Conservation (phyloP, 2,329 filamentous ascomycete genomes). For the Aspergillus piperis region DNA sequence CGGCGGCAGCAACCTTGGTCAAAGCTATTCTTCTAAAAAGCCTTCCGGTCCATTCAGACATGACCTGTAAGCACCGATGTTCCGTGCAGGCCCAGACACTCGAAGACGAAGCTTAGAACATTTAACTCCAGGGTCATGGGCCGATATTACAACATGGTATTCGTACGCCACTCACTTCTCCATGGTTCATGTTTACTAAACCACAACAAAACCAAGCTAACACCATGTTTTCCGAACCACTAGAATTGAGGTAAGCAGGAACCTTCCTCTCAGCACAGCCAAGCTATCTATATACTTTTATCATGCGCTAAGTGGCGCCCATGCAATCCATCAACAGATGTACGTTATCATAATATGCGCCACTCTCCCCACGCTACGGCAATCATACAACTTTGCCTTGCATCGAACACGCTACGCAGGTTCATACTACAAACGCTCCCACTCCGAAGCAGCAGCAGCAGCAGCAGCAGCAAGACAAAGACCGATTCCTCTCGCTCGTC, state of each 20-base stretch:
- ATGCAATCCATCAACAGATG: slow-evolving; percentile 2
- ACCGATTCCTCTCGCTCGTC: not conserved
- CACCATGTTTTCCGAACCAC: no score
- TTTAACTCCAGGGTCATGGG: slow-evolving; percentile 13
- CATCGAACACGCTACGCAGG: slow-evolving; percentile 6
- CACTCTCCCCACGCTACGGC: slow-evolving; percentile 12
- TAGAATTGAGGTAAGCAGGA: no score
- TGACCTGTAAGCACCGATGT: slow-evolving; percentile 13
- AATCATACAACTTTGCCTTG: slow-evolving; percentile 6
- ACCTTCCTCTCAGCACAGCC: no score
- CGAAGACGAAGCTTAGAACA: not conserved
- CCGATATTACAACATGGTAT: slow-evolving; percentile 20
- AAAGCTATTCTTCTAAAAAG: slow-evolving; percentile 15
- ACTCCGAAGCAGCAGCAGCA: not conserved
- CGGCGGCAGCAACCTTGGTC: slow-evolving; percentile 12
- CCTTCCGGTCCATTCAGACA: slow-evolving; percentile 15
- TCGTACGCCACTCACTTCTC: slow-evolving; percentile 8
- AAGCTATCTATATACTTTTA: no score
- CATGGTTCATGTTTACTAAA: no score
- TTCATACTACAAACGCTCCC: not conserved
- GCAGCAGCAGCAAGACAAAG: not conserved
- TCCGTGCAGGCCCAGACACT: no score
- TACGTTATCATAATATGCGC: slow-evolving; percentile 19
- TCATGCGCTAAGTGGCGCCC: no score
- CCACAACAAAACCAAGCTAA: no score